Evolutionary conservation across 2,329 filamentous ascomycete species (phyloP).

Genomic region (Cyphellophora attinorum): DNA sequence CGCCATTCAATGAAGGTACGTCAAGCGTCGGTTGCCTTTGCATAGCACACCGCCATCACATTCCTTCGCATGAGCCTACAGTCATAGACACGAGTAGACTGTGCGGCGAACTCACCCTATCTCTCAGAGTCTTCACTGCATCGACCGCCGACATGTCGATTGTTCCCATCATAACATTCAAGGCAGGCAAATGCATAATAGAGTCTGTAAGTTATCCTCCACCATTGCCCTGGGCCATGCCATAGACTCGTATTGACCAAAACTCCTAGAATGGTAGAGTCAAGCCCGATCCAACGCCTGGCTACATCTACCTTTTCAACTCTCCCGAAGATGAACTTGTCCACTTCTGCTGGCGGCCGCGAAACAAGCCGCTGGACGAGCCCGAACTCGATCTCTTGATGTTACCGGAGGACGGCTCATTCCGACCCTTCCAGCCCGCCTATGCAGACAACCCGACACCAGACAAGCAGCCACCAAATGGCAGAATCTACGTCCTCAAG

Average conservation of each 20-base stretch:
- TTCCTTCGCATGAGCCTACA: too few species aligned
- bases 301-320: slow-evolving; percentile 90
- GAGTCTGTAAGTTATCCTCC: slow-evolving; percentile 52
- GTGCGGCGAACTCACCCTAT: too few species aligned
- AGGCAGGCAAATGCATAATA: slow-evolving; percentile 80
- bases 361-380: slow-evolving; percentile 57
- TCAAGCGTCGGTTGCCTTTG: too few species aligned
- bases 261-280: slow-evolving; percentile 42
- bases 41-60: too few species aligned
- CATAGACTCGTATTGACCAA: too few species aligned
- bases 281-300: slow-evolving; percentile 60
- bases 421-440: slow-evolving; percentile 65
- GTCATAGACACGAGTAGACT: too few species aligned
- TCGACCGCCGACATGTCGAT: slow-evolving; percentile 77
- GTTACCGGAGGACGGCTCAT: slow-evolving; percentile 81
- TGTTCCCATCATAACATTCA: slow-evolving; percentile 84
- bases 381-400: slow-evolving; percentile 86
- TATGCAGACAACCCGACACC: slow-evolving; percentile 47
- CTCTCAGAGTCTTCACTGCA: too few species aligned
- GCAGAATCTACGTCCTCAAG: slow-evolving; percentile 86
- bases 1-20: too few species aligned
- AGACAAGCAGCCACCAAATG: slow-evolving; percentile 62
- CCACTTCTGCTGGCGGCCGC: slow-evolving; percentile 94
- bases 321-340: slow-evolving; percentile 89
- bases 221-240: too few species aligned